A percentile compares a stretch with the other conserved stretches of the same genome.
These are phyloP conservation scores for Lipomyces sp. DNA, from an alignment of 805 yeast species.

Conservation along the genomic window DNA sequence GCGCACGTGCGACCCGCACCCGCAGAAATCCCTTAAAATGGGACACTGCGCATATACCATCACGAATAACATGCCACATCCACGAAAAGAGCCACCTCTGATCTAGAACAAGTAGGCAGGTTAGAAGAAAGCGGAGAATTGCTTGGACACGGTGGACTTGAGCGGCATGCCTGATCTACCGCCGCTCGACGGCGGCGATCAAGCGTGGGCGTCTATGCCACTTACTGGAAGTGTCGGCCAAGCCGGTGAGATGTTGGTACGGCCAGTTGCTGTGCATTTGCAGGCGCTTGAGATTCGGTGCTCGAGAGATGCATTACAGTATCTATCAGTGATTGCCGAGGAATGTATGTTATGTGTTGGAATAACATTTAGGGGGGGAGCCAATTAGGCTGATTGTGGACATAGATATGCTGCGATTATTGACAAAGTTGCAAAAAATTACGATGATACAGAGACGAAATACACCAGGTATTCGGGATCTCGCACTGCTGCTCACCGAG, in stretches of 20 bases:
- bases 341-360: constrained; percentile 22
- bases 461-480: constrained; percentile 45
- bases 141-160: not conserved
- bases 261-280: constrained; percentile 25
- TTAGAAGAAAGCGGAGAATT: not conserved
- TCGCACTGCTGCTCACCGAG: constrained; percentile 43
- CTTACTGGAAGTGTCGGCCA: constrained; percentile 9
- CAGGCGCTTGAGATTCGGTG: constrained; percentile 22
- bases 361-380: not conserved
- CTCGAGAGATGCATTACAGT: constrained; percentile 29
- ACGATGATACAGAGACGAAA: constrained; percentile 46
- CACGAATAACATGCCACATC: not conserved
- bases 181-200: not conserved
- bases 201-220: not conserved
- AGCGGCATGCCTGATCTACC: constrained; percentile 3
- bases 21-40: not conserved
- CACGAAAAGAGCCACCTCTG: not conserved
- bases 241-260: constrained; percentile 10
- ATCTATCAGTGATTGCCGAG: constrained; percentile 26
- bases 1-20: not conserved
- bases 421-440: constrained; percentile 40
- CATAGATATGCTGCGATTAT: constrained; percentile 33
- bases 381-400: not conserved
- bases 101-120: not conserved
- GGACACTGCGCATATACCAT: not conserved